phyloP scores from a whole-genome alignment of 2,329 filamentous ascomycete genomes.

The Ustulina deusta region DNA sequence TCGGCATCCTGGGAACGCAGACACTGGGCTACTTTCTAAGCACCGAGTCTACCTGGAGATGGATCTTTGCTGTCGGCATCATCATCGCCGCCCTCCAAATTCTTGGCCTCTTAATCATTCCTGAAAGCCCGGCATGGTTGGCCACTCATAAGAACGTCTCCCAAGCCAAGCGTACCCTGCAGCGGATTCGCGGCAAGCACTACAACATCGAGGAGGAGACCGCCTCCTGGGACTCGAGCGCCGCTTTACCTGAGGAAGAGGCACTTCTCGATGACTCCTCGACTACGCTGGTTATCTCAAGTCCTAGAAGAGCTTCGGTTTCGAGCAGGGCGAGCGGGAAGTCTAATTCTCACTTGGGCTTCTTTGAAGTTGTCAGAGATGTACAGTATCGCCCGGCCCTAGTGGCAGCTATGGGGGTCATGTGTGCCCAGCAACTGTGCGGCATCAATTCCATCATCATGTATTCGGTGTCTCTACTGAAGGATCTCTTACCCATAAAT shows the following conservation, averaged over 20 bases:
- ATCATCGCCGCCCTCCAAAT: slow-evolving; percentile 75
- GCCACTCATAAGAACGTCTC: slow-evolving; percentile 73
- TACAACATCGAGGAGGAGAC: slow-evolving; percentile 81
- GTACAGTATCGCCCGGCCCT: slow-evolving; percentile 78
- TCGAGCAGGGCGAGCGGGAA: slow-evolving; percentile 43
- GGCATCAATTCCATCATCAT: slow-evolving; percentile 98
- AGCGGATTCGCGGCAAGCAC: slow-evolving; percentile 78
- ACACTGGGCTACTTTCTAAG: slow-evolving; percentile 89
- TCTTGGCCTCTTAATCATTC: slow-evolving; percentile 77
- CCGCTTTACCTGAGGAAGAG: slow-evolving; percentile 71
- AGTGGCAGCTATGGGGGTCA: slow-evolving; percentile 86
- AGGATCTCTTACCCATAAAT: slow-evolving; percentile 81
- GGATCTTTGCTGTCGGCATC: slow-evolving; percentile 81
- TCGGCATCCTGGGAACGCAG: slow-evolving; percentile 88
- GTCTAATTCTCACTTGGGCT: slow-evolving; percentile 62
- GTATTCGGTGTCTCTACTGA: slow-evolving; percentile 94
- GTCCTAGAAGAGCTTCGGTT: slow-evolving; percentile 44
- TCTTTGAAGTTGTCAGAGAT: slow-evolving; percentile 74
- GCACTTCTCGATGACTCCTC: slow-evolving; percentile 68
- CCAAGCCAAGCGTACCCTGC: slow-evolving; percentile 75
- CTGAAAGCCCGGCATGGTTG: slow-evolving; percentile 90
- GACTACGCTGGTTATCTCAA: slow-evolving; percentile 30
- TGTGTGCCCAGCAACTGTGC: slow-evolving; percentile 92
- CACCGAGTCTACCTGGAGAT: slow-evolving; percentile 81
- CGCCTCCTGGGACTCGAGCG: slow-evolving; percentile 65